Percentiles rank a stretch among this genome's conserved stretches.
phyloP scores from a whole-genome alignment of 257 asterid genomes.

The Salvia miltiorrhiza region DNA sequence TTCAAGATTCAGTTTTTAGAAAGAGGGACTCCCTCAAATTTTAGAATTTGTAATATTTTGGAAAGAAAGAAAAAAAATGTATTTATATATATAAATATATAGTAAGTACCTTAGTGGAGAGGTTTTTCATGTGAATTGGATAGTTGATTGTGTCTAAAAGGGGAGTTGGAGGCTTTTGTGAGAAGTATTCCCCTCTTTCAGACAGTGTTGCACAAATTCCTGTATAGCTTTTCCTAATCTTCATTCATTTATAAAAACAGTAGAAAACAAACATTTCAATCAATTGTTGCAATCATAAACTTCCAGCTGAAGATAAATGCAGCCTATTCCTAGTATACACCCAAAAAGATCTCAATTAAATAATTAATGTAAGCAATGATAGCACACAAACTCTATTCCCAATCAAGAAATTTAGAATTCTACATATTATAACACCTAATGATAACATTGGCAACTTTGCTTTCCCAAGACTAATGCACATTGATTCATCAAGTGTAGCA shows the following conservation, averaged over 20 bases:
- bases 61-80: too few species aligned
- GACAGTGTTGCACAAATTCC: conserved; percentile 68
- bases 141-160: conserved; percentile 85
- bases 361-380: conserved; percentile 3
- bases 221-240: conserved; percentile 50
- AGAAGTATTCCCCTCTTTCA: conserved; percentile 72
- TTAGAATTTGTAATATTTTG: background rate
- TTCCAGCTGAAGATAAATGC: conserved; percentile 13
- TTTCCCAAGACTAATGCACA: background rate
- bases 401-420: background rate
- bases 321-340: background rate
- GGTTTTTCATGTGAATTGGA: conserved; percentile 95
- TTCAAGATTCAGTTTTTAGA: background rate
- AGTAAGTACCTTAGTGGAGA: conserved; percentile 63
- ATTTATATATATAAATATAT: background rate
- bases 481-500: background rate
- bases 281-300: background rate
- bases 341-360: background rate
- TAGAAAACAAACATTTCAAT: conserved; percentile 30
- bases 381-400: background rate
- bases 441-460: background rate
- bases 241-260: conserved; percentile 9
- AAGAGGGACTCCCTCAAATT: background rate
- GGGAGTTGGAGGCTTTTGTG: conserved; percentile 95
- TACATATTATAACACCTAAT: background rate